Conservation (phyloP, 1,139 yeast genomes). For the Debaryomyces fabryi region DNA sequence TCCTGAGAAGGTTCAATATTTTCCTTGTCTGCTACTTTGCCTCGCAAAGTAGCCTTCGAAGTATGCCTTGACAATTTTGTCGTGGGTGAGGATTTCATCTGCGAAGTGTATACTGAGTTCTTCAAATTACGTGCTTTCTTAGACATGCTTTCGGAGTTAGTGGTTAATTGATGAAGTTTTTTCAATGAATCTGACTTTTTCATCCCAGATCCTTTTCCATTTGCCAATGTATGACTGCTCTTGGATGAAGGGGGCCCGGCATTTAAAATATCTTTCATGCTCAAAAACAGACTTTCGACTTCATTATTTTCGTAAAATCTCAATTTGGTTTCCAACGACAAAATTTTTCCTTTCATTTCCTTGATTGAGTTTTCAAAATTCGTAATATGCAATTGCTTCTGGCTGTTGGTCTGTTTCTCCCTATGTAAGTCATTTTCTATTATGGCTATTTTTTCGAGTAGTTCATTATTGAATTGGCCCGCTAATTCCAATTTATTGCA, state of each 20-base stretch:
- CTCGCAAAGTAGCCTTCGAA: slow-evolving; percentile 11
- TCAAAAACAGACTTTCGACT: slow-evolving; percentile 32
- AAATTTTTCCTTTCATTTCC: slow-evolving; percentile 23
- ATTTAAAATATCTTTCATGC: slow-evolving; percentile 34
- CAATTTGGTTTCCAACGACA: slow-evolving; percentile 11
- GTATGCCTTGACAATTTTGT: slow-evolving; percentile 21
- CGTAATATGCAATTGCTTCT: slow-evolving; percentile 35
- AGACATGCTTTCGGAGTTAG: slow-evolving; percentile 18
- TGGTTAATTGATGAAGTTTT: slow-evolving; percentile 22
- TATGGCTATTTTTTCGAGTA: slow-evolving; percentile 45
- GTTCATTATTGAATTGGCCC: slow-evolving; percentile 42
- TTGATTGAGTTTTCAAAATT: slow-evolving; percentile 39
- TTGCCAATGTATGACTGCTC: slow-evolving; percentile 2
- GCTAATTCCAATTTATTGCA: slow-evolving; percentile 36
- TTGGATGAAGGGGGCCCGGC: slow-evolving; percentile 36
- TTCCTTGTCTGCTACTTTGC: not conserved
- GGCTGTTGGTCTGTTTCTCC: slow-evolving; percentile 33
- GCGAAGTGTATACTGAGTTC: slow-evolving; percentile 15
- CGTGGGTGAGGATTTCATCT: slow-evolving; percentile 28
- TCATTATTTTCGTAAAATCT: slow-evolving; percentile 14
- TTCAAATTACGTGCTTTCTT: slow-evolving; percentile 19
- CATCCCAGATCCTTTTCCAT: slow-evolving; percentile 12
- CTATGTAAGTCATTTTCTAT: slow-evolving; percentile 45
- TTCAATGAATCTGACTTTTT: slow-evolving; percentile 29
- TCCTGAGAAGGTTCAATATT: slow-evolving; percentile 1